phyloP scores from a whole-genome alignment of 345 rosid species.

The Aethionema arabicum region DNA sequence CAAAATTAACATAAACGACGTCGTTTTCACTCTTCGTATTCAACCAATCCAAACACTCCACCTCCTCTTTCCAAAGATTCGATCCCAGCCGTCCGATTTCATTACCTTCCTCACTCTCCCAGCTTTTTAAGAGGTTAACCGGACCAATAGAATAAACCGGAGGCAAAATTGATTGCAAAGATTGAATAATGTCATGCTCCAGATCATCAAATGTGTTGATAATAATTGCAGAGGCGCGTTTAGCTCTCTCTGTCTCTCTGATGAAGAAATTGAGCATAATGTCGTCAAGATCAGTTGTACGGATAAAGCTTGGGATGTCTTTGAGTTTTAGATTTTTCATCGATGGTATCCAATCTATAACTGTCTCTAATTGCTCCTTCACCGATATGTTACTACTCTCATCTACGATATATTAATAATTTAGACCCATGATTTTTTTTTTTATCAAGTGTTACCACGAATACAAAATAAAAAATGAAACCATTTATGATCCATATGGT shows the following conservation, averaged over 20 bases:
- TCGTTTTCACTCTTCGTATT: not conserved
- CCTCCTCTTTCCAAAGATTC: not conserved
- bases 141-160: constrained; percentile 17
- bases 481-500: too few species aligned
- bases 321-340: constrained; percentile 31
- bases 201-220: constrained; percentile 42
- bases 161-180: constrained; percentile 33
- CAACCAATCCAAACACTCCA: not conserved
- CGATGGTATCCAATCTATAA: constrained; percentile 39
- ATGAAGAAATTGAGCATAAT: constrained; percentile 24
- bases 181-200: constrained; percentile 28
- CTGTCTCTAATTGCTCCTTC: constrained; percentile 33
- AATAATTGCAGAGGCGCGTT: constrained; percentile 34
- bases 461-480: too few species aligned
- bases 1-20: constrained; percentile 4
- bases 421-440: too few species aligned
- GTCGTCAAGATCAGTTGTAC: constrained; percentile 34
- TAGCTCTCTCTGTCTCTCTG: constrained; percentile 10
- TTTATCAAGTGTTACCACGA: too few species aligned
- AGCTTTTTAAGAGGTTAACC: not conserved
- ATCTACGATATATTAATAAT: too few species aligned
- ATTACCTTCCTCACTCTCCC: not conserved
- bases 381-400: constrained; percentile 1
- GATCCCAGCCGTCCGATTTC: not conserved
- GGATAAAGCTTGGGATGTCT: constrained; percentile 36